These are phyloP conservation scores for Helicostylum pulchrum DNA, from an alignment of 192 early-diverging fungal genomes.

Conservation along the genomic window DNA sequence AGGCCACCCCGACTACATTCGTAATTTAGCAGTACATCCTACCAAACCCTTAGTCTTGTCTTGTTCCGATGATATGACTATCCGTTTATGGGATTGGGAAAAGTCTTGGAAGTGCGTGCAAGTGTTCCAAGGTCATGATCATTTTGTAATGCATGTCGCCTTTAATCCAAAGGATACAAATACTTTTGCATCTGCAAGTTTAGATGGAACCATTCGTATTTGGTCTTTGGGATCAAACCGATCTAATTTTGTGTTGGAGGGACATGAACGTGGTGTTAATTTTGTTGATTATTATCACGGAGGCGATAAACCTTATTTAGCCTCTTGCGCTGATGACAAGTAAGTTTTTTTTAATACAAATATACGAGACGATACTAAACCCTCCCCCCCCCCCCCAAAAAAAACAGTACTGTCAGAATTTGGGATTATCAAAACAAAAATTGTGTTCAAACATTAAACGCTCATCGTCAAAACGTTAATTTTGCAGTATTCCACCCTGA, in stretches of 20 bases:
- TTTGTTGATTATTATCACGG: slow-evolving; percentile 98
- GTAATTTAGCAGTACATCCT: slow-evolving; percentile 92
- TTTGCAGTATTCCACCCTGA: slow-evolving; percentile 90
- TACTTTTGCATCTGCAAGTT: slow-evolving; percentile 95
- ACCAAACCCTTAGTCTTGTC: slow-evolving; percentile 89
- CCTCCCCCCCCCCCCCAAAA: too few relatives aligned
- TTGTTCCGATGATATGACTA: slow-evolving; percentile 93
- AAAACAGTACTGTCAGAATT: slow-evolving; percentile 66
- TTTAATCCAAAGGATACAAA: slow-evolving; percentile 99
- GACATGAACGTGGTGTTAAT: slow-evolving; percentile 97
- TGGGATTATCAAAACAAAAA: slow-evolving; percentile 99
- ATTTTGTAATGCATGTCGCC: slow-evolving; percentile 95
- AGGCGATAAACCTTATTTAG: slow-evolving; percentile 95
- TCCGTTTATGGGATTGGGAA: slow-evolving; percentile 99
- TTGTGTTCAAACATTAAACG: slow-evolving; percentile 99
- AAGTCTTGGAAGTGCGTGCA: slow-evolving; percentile 95
- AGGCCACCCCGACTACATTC: slow-evolving; percentile 95
- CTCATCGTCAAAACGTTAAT: slow-evolving; percentile 92
- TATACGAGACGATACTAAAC: neutral
- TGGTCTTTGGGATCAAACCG: slow-evolving; percentile 92
- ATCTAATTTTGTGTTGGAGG: slow-evolving; percentile 95
- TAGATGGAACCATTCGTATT: slow-evolving; percentile 95
- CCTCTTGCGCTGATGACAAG: slow-evolving; percentile 93
- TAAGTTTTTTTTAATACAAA: neutral
- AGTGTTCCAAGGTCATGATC: slow-evolving; percentile 94